Percentiles rank a stretch among this genome's conserved stretches.
Evolutionary conservation across 352 stramenopile species (phyloP).

Genomic region (Phytophthora quininea): DNA sequence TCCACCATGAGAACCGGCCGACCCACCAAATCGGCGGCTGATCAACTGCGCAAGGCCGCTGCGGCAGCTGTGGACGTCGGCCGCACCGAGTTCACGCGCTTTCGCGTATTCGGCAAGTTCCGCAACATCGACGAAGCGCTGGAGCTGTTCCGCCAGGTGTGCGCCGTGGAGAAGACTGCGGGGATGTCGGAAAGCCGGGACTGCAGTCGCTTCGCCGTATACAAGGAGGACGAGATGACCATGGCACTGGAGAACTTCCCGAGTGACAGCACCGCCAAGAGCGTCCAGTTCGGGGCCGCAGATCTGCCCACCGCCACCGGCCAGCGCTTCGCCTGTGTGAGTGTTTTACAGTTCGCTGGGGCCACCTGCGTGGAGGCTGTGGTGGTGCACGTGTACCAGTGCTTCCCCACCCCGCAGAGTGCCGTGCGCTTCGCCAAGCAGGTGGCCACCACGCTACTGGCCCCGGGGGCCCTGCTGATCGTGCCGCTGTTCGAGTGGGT

Average conservation of each 20-base stretch:
- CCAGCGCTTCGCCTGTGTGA: conserved; percentile 79
- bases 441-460: conserved; percentile 50
- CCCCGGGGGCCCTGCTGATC: conserved; percentile 54
- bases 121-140: conserved; percentile 62
- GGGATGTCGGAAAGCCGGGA: conserved; percentile 34
- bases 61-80: conserved; percentile 5
- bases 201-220: conserved; percentile 66
- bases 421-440: conserved; percentile 76
- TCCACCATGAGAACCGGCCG: conserved; percentile 22
- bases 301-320: conserved; percentile 61
- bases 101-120: conserved; percentile 81
- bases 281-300: conserved; percentile 46
- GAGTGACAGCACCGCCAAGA: conserved; percentile 12
- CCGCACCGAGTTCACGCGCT: conserved; percentile 43
- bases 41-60: conserved; percentile 30
- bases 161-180: conserved; percentile 51
- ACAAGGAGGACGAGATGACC: conserved; percentile 86
- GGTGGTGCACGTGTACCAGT: conserved; percentile 79
- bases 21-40: conserved; percentile 28
- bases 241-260: conserved; percentile 77
- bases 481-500: conserved; percentile 88
- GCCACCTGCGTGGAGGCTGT: conserved; percentile 53
- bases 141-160: conserved; percentile 73
- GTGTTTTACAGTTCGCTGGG: conserved; percentile 40
- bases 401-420: conserved; percentile 80